Conservation (phyloP, 2,329 filamentous ascomycete species). For the Colletotrichum orchidophilum region DNA sequence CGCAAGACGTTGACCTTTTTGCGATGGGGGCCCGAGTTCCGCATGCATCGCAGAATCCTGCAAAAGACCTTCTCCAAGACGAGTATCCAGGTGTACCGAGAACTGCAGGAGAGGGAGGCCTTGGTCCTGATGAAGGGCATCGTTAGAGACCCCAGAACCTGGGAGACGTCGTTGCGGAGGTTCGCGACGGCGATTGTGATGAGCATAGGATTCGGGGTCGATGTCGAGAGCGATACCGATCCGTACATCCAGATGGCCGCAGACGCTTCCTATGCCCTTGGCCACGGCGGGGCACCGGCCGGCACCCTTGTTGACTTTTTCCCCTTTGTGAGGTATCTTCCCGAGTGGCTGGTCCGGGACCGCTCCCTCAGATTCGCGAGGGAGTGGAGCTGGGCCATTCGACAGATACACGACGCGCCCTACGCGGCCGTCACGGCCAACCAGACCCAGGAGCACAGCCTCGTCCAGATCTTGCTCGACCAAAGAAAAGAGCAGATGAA, state of each 20-base stretch:
- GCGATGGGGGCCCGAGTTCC: constrained; percentile 51
- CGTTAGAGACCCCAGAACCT: constrained; percentile 42
- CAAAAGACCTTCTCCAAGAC: constrained; percentile 52
- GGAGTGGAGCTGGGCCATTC: constrained; percentile 45
- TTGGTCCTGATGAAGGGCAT: constrained; percentile 42
- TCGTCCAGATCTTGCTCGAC: constrained; percentile 40
- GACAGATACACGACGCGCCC: constrained; percentile 53
- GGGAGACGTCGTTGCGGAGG: constrained; percentile 48
- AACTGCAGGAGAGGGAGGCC: constrained; percentile 37
- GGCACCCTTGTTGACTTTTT: constrained; percentile 58
- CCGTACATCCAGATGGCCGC: constrained; percentile 41
- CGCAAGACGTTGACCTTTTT: constrained; percentile 55
- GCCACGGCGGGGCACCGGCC: constrained; percentile 45
- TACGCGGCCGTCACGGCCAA: constrained; percentile 40
- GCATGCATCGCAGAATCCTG: constrained; percentile 52
- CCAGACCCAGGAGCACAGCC: background rate
- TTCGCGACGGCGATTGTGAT: constrained; percentile 54
- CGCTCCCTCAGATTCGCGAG: constrained; percentile 42
- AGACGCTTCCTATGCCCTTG: constrained; percentile 39
- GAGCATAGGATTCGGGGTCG: constrained; percentile 54
- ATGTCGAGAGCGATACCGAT: constrained; percentile 47
- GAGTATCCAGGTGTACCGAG: constrained; percentile 44
- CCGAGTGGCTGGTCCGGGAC: constrained; percentile 45
- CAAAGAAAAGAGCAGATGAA: constrained; percentile 37
- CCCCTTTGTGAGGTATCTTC: constrained; percentile 52